phyloP scores from a whole-genome alignment of 208 protist genomes.

The Leishmania mexicana region DNA sequence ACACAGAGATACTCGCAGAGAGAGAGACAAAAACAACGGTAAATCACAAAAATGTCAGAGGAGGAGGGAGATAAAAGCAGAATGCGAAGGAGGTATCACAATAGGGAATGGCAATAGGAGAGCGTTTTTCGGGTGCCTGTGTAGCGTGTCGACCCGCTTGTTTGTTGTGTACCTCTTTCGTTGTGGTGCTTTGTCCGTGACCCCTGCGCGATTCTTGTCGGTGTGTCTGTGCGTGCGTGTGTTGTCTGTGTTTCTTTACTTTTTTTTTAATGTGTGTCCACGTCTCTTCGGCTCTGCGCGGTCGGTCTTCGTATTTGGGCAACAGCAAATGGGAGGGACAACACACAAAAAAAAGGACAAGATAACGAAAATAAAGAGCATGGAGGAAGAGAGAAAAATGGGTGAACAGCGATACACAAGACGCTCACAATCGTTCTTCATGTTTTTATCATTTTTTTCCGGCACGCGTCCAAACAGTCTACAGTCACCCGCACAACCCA shows the following conservation, averaged over 20 bases:
- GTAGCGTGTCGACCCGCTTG: not conserved
- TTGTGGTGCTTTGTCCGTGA: not conserved
- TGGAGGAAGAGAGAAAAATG: not conserved
- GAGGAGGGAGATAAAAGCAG: not conserved
- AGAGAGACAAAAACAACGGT: not conserved
- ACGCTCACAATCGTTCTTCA: not conserved
- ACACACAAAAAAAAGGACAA: not conserved
- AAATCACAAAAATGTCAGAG: not conserved
- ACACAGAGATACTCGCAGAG: not conserved
- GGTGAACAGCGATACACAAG: conserved; percentile 1
- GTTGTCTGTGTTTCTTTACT: not conserved
- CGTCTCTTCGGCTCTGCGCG: not conserved
- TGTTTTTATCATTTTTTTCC: not conserved
- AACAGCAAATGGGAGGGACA: not conserved
- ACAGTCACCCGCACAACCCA: not conserved
- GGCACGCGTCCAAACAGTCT: not conserved
- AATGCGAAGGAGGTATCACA: not conserved
- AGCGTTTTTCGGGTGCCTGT: not conserved
- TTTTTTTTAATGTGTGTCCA: conserved; percentile 1
- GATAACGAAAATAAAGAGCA: not conserved
- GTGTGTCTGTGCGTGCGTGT: conserved; percentile 1
- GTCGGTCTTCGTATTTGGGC: not conserved
- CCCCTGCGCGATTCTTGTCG: not conserved
- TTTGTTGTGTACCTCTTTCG: not conserved
- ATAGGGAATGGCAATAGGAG: not conserved